A percentile compares a stretch with the other conserved stretches of the same genome.
Conservation (phyloP, 2,329 filamentous ascomycete species). For the Alternaria angustiovoidea region DNA sequence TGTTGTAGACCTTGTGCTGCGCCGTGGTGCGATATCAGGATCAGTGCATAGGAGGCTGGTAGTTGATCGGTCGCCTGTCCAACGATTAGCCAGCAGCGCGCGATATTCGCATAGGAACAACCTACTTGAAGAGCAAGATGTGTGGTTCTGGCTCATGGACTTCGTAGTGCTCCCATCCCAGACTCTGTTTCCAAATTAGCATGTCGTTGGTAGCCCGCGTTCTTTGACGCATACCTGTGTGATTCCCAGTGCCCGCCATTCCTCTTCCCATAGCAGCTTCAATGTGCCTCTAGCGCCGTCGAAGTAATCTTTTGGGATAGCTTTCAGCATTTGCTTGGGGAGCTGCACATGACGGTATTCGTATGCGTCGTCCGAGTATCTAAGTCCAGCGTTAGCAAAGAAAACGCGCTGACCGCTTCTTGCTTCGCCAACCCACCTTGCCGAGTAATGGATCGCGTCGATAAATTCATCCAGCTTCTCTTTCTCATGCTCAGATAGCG, state of each 20-base stretch:
- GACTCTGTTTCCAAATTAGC: conserved; percentile 68
- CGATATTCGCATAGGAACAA: conserved; percentile 27
- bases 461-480: conserved; percentile 88
- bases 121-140: conserved; percentile 97
- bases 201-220: background rate
- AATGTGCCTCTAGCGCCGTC: conserved; percentile 88
- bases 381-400: conserved; percentile 53
- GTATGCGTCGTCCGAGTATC: conserved; percentile 90
- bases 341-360: conserved; percentile 98
- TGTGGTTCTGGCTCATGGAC: conserved; percentile 98
- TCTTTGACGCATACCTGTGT: conserved; percentile 74
- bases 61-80: conserved; percentile 80
- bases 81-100: conserved; percentile 16
- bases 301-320: conserved; percentile 93
- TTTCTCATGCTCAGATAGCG: conserved; percentile 81
- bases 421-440: conserved; percentile 67
- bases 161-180: conserved; percentile 99
- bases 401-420: conserved; percentile 21
- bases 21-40: conserved; percentile 5
- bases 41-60: conserved; percentile 70
- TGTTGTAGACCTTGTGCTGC: conserved; percentile 10
- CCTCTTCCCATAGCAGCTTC: conserved; percentile 97
- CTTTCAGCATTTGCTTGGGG: conserved; percentile 97
- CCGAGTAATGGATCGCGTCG: conserved; percentile 94
- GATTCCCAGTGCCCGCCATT: conserved; percentile 96